Evolutionary conservation across 2,329 filamentous ascomycete genomes (phyloP).

Genomic region (Aspergillus pseudonomiae): DNA sequence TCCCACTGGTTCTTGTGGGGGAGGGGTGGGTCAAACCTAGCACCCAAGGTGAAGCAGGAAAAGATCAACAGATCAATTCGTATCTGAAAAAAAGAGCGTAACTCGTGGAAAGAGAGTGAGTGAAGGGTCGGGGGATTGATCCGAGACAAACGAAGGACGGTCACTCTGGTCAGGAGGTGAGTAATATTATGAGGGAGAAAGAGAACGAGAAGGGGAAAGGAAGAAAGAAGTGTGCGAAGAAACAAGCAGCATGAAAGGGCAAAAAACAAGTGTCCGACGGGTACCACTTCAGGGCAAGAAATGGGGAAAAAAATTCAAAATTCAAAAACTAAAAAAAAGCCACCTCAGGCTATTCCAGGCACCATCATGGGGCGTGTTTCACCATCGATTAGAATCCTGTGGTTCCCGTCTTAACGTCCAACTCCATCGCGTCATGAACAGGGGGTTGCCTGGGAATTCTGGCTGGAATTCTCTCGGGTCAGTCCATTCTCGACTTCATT

Average conservation of each 20-base stretch:
- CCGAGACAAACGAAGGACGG: neutral
- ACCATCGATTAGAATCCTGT: neutral
- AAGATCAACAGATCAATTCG: slow-evolving; percentile 1
- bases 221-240: neutral
- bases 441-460: slow-evolving; percentile 1
- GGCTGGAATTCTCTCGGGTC: neutral
- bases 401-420: neutral
- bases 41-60: neutral
- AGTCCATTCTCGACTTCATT: neutral
- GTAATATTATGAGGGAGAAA: neutral
- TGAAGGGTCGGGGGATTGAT: neutral
- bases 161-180: neutral
- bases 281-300: neutral
- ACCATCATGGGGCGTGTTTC: slow-evolving; percentile 9
- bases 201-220: neutral
- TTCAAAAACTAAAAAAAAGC: neutral
- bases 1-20: slow-evolving; percentile 7
- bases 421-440: neutral
- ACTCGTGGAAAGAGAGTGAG: neutral
- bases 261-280: neutral
- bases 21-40: slow-evolving; percentile 7
- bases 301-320: neutral
- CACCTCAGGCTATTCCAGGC: slow-evolving; percentile 10
- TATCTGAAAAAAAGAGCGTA: neutral
- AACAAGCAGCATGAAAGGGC: neutral